Evolutionary conservation across 2,329 filamentous ascomycete genomes (phyloP).

Genomic region (Periconia sp.): DNA sequence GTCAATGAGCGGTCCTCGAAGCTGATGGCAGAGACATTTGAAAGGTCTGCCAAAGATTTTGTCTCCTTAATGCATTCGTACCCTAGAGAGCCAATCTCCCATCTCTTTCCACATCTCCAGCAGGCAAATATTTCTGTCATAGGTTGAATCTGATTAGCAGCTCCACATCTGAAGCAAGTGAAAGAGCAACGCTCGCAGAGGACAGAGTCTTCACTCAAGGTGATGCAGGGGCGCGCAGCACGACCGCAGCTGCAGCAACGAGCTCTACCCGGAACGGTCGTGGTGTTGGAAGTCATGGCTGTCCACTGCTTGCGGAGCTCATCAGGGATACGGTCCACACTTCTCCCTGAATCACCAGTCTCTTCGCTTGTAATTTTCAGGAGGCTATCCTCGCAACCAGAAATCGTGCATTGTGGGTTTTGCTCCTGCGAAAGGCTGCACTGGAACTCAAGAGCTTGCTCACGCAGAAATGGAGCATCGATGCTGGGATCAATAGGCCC

Average conservation of each 20-base stretch:
- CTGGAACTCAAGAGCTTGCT: slow-evolving; percentile 43
- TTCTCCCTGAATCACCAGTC: slow-evolving; percentile 47
- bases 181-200: slow-evolving; percentile 52
- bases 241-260: slow-evolving; percentile 43
- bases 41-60: no score
- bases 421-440: slow-evolving; percentile 19
- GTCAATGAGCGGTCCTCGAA: no score
- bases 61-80: slow-evolving; percentile 39
- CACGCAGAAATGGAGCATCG: slow-evolving; percentile 31
- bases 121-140: slow-evolving; percentile 33
- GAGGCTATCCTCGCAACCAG: slow-evolving; percentile 37
- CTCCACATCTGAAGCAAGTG: slow-evolving; percentile 49
- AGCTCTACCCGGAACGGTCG: slow-evolving; percentile 30
- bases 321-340: slow-evolving; percentile 50
- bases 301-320: slow-evolving; percentile 39
- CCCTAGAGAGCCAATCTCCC: slow-evolving; percentile 47
- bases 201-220: not conserved
- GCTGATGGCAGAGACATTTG: no score
- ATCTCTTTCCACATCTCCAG: slow-evolving; percentile 35
- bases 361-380: slow-evolving; percentile 45
- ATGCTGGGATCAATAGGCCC: slow-evolving; percentile 44
- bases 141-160: slow-evolving; percentile 19
- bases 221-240: slow-evolving; percentile 31
- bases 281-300: slow-evolving; percentile 6
- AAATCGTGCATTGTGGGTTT: slow-evolving; percentile 29